These are phyloP conservation scores for Termitomyces bulborhizus DNA, from an alignment of 768 basidiomycete genomes.

Conservation along the genomic window DNA sequence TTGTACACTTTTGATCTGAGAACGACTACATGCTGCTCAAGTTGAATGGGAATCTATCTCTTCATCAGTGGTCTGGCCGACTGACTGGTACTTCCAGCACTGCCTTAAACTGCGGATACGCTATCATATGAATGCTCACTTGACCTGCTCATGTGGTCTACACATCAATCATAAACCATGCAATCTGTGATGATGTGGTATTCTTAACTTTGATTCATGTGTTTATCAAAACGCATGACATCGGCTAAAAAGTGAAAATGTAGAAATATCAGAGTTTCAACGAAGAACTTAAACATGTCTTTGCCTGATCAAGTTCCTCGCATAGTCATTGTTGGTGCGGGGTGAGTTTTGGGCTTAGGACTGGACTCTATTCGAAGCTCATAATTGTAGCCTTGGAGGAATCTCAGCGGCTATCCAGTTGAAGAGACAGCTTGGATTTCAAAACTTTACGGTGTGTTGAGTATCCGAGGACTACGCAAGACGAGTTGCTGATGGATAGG, in stretches of 20 bases:
- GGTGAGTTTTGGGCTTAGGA: conserved; percentile 24
- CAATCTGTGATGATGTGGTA: background rate
- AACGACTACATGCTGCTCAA: no score
- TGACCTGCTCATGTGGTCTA: background rate
- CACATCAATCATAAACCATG: background rate
- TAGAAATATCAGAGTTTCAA: background rate
- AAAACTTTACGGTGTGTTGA: conserved; percentile 40
- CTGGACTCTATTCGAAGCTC: background rate
- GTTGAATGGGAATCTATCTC: no score
- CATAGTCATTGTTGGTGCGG: conserved; percentile 45
- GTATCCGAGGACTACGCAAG: background rate
- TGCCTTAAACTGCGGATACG: background rate
- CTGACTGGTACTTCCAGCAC: no score
- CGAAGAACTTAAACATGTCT: conserved; percentile 4
- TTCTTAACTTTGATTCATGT: background rate
- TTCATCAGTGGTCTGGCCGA: no score
- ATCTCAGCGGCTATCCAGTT: conserved; percentile 43
- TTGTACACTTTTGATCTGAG: no score
- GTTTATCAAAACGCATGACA: background rate
- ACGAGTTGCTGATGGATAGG: background rate
- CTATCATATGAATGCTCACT: background rate
- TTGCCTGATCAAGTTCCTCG: conserved; percentile 21
- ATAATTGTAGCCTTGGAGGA: conserved; percentile 33
- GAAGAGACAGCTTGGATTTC: conserved; percentile 34
- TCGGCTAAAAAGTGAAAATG: background rate